Conservation (phyloP, 2,329 filamentous ascomycete species). For the Monosporascus cannonballus region DNA sequence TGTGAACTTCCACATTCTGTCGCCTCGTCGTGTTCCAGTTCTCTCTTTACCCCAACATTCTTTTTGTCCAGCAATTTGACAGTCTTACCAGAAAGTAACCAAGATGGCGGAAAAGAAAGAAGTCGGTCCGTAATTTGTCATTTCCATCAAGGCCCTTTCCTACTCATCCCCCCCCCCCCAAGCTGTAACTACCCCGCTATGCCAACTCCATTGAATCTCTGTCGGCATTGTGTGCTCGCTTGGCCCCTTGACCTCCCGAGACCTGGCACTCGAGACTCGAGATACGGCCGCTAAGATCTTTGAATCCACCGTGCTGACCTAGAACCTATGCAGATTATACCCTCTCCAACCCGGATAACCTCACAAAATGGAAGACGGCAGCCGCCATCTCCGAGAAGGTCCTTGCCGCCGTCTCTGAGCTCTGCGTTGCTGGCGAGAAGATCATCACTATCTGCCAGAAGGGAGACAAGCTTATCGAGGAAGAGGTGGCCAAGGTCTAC, state of each 20-base stretch:
- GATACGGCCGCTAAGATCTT: neutral
- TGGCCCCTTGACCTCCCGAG: neutral
- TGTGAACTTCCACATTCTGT: neutral
- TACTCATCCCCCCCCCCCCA: neutral
- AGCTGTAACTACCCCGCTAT: constrained; percentile 1
- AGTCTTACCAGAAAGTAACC: neutral
- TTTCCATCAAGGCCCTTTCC: neutral
- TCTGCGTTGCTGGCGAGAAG: constrained; percentile 79
- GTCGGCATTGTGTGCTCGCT: neutral
- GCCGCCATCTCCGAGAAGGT: constrained; percentile 94
- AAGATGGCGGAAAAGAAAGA: constrained; percentile 16
- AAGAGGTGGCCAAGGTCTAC: constrained; percentile 93
- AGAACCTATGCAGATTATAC: constrained; percentile 62
- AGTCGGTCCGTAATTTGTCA: constrained; percentile 8
- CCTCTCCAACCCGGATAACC: constrained; percentile 84
- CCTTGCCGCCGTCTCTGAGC: constrained; percentile 71
- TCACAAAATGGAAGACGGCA: constrained; percentile 99
- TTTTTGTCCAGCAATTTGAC: neutral
- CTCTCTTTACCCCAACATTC: neutral
- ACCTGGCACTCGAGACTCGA: constrained; percentile 3
- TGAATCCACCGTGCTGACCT: constrained; percentile 10
- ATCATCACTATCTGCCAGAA: constrained; percentile 91
- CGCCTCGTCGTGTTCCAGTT: neutral
- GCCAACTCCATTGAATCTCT: neutral
- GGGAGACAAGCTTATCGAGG: constrained; percentile 90